Percentiles rank a stretch among this genome's conserved stretches.
phyloP scores from a whole-genome alignment of 2,329 filamentous ascomycete species.

The Clarireedia monteithiana region DNA sequence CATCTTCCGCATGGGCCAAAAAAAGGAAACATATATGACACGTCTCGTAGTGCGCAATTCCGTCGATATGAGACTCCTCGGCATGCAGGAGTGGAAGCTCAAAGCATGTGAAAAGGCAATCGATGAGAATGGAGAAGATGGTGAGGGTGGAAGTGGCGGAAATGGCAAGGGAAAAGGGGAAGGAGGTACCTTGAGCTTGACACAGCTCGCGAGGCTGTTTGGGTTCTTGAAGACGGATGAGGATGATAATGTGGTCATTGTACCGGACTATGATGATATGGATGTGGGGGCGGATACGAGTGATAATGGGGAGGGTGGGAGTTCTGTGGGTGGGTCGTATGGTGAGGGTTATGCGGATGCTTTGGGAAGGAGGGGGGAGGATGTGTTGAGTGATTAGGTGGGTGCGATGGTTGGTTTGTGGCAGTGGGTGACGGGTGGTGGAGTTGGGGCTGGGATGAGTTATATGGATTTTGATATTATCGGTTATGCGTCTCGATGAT shows the following conservation, averaged over 20 bases:
- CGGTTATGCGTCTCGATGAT: too few relatives aligned
- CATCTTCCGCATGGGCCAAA: slow-evolving; percentile 58
- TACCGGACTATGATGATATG: slow-evolving; percentile 5
- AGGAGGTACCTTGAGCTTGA: slow-evolving; percentile 19
- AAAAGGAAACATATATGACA: slow-evolving; percentile 49
- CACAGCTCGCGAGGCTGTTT: slow-evolving; percentile 39
- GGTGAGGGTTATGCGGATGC: neutral
- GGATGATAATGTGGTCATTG: slow-evolving; percentile 25
- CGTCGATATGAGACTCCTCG: slow-evolving; percentile 49
- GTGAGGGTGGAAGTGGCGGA: neutral
- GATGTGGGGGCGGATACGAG: slow-evolving; percentile 48
- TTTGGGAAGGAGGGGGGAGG: neutral
- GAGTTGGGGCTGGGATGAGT: too few relatives aligned
- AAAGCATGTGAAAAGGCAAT: slow-evolving; percentile 33
- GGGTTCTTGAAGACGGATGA: slow-evolving; percentile 34
- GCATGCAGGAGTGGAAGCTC: slow-evolving; percentile 49
- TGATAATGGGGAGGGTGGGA: slow-evolving; percentile 17
- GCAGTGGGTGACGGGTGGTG: too few relatives aligned
- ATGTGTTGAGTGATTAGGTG: neutral
- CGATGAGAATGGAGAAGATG: slow-evolving; percentile 14
- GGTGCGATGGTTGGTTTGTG: too few relatives aligned
- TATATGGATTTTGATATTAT: too few relatives aligned
- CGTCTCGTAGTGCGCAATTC: slow-evolving; percentile 47
- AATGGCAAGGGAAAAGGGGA: slow-evolving; percentile 10
- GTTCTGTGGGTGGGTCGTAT: neutral